A percentile compares a stretch with the other conserved stretches of the same genome.
phyloP scores from a whole-genome alignment of 257 asterid species.

The Knoxia roxburghii region DNA sequence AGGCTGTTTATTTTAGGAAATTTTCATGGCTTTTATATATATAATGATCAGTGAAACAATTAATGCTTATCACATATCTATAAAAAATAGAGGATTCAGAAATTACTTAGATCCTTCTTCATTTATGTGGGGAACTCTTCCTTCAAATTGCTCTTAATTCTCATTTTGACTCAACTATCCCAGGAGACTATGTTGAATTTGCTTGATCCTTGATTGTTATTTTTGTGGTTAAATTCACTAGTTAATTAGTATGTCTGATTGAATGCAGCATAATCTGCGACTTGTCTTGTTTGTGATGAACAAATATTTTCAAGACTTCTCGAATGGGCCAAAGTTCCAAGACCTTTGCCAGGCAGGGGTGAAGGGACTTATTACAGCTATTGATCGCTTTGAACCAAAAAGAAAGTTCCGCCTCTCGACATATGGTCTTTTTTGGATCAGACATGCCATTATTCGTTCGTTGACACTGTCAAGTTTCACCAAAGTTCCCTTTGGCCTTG shows the following conservation, averaged over 20 bases:
- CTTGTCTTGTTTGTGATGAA: conserved; percentile 84
- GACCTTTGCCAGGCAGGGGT: conserved; percentile 98
- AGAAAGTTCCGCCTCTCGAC: conserved; percentile 71
- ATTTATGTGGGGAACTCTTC: neutral
- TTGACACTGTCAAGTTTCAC: conserved; percentile 92
- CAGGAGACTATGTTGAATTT: neutral
- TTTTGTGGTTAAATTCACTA: neutral
- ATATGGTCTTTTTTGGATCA: conserved; percentile 89
- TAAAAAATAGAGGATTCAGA: neutral
- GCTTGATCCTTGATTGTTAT: neutral
- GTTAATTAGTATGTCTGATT: conserved; percentile 14
- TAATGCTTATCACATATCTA: neutral
- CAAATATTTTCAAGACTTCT: conserved; percentile 82
- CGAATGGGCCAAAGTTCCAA: conserved; percentile 69
- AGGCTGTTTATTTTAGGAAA: neutral
- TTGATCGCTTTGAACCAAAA: conserved; percentile 85
- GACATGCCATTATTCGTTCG: conserved; percentile 82
- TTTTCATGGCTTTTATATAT: neutral
- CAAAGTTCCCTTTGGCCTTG: conserved; percentile 88
- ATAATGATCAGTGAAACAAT: neutral
- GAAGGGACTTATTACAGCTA: conserved; percentile 84
- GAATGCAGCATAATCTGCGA: conserved; percentile 88
- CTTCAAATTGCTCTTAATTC: neutral
- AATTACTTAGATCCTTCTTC: neutral
- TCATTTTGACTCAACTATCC: neutral